phyloP scores from a whole-genome alignment of 768 basidiomycete genomes.

The Cystobasidiopsis lactophilus region DNA sequence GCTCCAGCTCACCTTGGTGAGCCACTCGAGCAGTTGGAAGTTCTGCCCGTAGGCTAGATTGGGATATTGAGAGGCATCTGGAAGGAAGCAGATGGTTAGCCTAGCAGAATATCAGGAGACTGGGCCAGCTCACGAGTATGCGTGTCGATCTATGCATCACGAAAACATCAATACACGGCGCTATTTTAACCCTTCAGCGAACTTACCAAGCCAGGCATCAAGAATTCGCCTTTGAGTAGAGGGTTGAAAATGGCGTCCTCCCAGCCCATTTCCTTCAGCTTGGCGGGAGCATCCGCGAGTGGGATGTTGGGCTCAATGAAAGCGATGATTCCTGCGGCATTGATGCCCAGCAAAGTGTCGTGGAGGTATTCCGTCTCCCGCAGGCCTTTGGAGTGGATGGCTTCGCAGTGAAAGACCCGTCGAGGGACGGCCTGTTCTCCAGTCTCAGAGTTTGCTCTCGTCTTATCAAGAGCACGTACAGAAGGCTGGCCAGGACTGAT shows the following conservation, averaged over 20 bases:
- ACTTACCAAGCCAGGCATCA: constrained; percentile 16
- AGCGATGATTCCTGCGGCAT: constrained; percentile 15
- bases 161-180: neutral
- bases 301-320: constrained; percentile 13
- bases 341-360: constrained; percentile 16
- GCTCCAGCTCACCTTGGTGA: constrained; percentile 29
- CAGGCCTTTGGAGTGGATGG: constrained; percentile 12
- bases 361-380: constrained; percentile 16
- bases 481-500: too few species aligned
- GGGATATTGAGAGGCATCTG: constrained; percentile 9
- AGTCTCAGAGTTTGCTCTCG: too few species aligned
- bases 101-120: too few species aligned
- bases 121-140: constrained; percentile 8
- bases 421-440: neutral
- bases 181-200: neutral
- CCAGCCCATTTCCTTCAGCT: constrained; percentile 2
- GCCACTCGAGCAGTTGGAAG: constrained; percentile 75
- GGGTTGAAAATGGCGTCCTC: neutral
- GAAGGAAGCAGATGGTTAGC: too few species aligned
- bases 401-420: constrained; percentile 13
- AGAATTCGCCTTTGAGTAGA: constrained; percentile 12
- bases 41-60: constrained; percentile 39
- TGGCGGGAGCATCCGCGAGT: neutral
- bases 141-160: constrained; percentile 15
- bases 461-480: too few species aligned